phyloP scores from a whole-genome alignment of 192 early-diverging fungal genomes.

The Coemansia sp. region DNA sequence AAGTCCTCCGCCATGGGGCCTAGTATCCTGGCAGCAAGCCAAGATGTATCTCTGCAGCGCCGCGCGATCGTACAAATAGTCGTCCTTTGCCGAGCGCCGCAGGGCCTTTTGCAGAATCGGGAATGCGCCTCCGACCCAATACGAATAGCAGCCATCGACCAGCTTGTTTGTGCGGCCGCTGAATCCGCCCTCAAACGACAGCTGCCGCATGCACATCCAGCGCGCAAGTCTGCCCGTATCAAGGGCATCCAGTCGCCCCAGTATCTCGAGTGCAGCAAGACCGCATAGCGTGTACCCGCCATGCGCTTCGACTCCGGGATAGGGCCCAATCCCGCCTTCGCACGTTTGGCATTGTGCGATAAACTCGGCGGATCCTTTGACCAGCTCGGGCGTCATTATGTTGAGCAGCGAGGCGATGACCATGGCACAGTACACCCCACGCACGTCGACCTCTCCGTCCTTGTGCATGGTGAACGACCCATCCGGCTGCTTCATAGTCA shows the following conservation, averaged over 20 bases:
- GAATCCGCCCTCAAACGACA: conserved; percentile 92
- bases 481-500: conserved; percentile 78
- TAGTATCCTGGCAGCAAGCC: conserved; percentile 71
- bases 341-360: conserved; percentile 80
- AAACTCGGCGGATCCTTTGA: conserved; percentile 61
- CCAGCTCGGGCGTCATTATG: conserved; percentile 77
- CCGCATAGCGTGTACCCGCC: conserved; percentile 96
- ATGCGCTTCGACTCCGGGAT: conserved; percentile 86
- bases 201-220: conserved; percentile 79
- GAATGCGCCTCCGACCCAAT: conserved; percentile 86
- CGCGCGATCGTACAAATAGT: conserved; percentile 47
- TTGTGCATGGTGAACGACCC: conserved; percentile 89
- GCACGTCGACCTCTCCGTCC: conserved; percentile 90
- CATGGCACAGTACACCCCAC: conserved; percentile 86
- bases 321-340: conserved; percentile 87
- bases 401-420: conserved; percentile 74
- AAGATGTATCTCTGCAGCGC: conserved; percentile 86
- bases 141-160: conserved; percentile 98
- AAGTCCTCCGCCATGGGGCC: conserved; percentile 62
- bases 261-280: conserved; percentile 77
- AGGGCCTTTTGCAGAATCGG: conserved; percentile 60
- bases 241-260: conserved; percentile 63
- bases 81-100: conserved; percentile 45
- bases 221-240: conserved; percentile 57
- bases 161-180: conserved; percentile 95